phyloP scores from a whole-genome alignment of 78 protist species.

The Isochrysis galbana region DNA sequence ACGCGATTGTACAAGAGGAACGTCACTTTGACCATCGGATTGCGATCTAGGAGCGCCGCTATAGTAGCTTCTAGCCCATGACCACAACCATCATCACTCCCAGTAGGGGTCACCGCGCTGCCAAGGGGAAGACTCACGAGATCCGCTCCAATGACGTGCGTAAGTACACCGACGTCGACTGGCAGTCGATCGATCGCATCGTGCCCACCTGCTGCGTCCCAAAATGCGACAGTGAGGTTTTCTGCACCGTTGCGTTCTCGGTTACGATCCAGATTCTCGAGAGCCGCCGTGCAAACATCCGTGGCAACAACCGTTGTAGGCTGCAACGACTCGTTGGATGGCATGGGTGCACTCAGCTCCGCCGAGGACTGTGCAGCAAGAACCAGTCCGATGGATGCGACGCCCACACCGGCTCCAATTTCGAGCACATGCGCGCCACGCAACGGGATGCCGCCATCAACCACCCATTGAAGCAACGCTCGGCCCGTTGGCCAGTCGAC shows the following conservation, averaged over 20 bases:
- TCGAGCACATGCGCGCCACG: background rate
- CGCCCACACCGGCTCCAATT: background rate
- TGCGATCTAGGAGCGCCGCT: background rate
- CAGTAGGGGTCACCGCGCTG: background rate
- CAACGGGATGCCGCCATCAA: background rate
- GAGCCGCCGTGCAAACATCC: background rate
- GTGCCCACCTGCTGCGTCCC: background rate
- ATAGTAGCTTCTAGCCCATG: background rate
- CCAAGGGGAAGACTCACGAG: background rate
- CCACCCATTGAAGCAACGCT: background rate
- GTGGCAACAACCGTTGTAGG: background rate
- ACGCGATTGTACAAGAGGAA: background rate
- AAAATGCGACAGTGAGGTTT: background rate
- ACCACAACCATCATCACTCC: background rate
- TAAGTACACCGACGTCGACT: background rate
- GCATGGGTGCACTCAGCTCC: background rate
- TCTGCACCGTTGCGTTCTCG: background rate
- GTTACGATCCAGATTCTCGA: background rate
- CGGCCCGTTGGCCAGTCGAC: constrained; percentile 6
- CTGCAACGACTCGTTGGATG: background rate
- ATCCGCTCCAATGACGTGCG: constrained; percentile 8
- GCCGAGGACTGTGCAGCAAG: background rate
- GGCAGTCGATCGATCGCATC: background rate
- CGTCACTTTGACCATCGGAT: background rate
- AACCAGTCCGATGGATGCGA: background rate